Percentiles rank a stretch among this genome's conserved stretches.
Conservation (phyloP, 1,284 basidiomycete genomes). For the Polyporus tsugae region DNA sequence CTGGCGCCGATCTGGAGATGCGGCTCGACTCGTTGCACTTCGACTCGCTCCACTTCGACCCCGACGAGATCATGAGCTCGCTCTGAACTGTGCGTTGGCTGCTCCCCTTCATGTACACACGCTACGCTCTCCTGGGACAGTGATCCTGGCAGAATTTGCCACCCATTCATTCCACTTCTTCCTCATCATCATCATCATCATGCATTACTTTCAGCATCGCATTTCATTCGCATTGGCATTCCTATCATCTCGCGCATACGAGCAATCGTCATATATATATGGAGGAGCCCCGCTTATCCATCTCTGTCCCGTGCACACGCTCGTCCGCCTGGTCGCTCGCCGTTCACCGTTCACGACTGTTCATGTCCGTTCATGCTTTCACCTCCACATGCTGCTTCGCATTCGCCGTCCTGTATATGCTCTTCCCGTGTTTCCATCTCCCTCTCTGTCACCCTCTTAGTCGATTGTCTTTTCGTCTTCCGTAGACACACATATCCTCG, state of each 20-base stretch:
- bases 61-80: slow-evolving; percentile 46
- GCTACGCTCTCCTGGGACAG: not conserved
- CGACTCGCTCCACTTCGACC: slow-evolving; percentile 70
- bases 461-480: not conserved
- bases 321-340: slow-evolving; percentile 2
- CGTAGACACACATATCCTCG: slow-evolving; percentile 4
- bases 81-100: slow-evolving; percentile 44
- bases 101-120: not conserved
- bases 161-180: not conserved
- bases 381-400: slow-evolving; percentile 18
- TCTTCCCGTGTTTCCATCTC: not conserved
- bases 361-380: slow-evolving; percentile 28
- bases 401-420: slow-evolving; percentile 10
- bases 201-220: slow-evolving; percentile 6
- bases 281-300: not conserved
- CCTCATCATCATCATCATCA: not conserved
- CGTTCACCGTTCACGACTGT: slow-evolving; percentile 23
- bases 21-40: slow-evolving; percentile 74
- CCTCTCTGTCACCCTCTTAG: not conserved
- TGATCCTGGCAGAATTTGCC: not conserved
- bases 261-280: slow-evolving; percentile 7
- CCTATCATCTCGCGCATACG: slow-evolving; percentile 7
- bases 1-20: slow-evolving; percentile 62
- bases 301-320: not conserved
- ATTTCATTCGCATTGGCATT: slow-evolving; percentile 14